Conservation (phyloP, 441 rosid genomes). For the Pelargonium cotyledonis region DNA sequence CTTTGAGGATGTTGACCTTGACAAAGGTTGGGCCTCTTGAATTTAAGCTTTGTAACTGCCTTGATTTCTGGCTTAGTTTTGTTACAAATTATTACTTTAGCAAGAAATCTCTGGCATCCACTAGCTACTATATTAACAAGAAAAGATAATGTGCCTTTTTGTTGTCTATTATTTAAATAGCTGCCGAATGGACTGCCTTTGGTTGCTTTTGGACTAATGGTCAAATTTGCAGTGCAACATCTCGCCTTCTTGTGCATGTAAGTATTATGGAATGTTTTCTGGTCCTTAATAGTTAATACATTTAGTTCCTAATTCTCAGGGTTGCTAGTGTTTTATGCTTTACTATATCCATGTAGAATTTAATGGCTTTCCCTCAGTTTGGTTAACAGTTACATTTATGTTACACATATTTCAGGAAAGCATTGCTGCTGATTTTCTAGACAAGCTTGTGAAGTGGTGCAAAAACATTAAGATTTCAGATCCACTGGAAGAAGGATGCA, state of each 20-base stretch:
- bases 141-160: not conserved
- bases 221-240: slow-evolving; percentile 98
- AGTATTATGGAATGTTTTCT: slow-evolving; percentile 24
- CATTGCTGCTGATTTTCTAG: slow-evolving; percentile 65
- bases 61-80: not conserved
- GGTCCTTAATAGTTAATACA: not conserved
- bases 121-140: not conserved
- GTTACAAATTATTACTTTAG: not conserved
- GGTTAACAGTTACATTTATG: not conserved
- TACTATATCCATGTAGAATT: not conserved
- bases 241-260: slow-evolving; percentile 92
- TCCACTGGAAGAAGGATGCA: slow-evolving; percentile 92
- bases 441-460: slow-evolving; percentile 74
- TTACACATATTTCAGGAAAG: slow-evolving; percentile 49
- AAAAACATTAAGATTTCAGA: slow-evolving; percentile 80
- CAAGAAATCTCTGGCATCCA: not conserved
- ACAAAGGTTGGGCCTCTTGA: slow-evolving; percentile 54
- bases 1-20: slow-evolving; percentile 89
- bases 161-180: slow-evolving; percentile 36
- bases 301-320: not conserved
- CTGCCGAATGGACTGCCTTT: slow-evolving; percentile 87
- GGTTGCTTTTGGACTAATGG: slow-evolving; percentile 99
- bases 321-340: not conserved
- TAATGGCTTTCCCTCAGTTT: not conserved
- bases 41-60: not conserved